Base-by-base conservation (phyloP, 192 early-diverging fungal genomes). In the Haplosporangium gracile region DNA sequence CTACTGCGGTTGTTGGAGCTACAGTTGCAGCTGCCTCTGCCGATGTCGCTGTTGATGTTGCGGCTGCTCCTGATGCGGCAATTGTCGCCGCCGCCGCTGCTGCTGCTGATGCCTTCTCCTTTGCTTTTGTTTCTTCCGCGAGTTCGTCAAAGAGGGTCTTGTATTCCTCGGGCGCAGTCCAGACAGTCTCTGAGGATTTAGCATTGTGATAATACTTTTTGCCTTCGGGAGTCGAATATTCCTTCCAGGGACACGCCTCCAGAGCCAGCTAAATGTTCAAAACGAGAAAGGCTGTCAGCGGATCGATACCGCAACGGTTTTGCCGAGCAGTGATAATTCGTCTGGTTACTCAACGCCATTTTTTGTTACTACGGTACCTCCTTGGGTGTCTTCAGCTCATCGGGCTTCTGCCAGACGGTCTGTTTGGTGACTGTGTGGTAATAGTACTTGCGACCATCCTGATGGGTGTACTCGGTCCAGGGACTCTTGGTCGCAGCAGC, bases 371-470 rank as follows among this genome's bases (percentile, higher is more conserved):
- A 72, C 42, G 29, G 36, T 86, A 83, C 89, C 84, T 95, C 95
- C 79, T 93, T 94, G 26, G 93, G 91, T 2, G 97, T 95, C 85
- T 96, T 96, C 8, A 98, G 89, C 80, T 95, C 97, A 75, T 97
- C 94, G 24, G 98, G 98, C 85, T 98, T 98, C 70, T 99, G 96
- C 98, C 98, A 99, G 2, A 92, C 94, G 40, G 94, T 97, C 71
- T 91, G 89, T 75, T 93, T 92, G 24, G 97, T 97, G 5, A 85
- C 80, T 26, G 89, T 89, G 82, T 99, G 97, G 88, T 90, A 97
- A 87, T 95, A 98, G 89, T 99, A 98, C 15, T 89, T 92, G 68
- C 95, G 93, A 3, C 97, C 98, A 55, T 97, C 96, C n/a, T 92
- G 91, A 45, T 94, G 92, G 11, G 91, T 94, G 77, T 95, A 93